Base-by-base conservation (phyloP, 2,329 filamentous ascomycete species). In the Nemania sp. region DNA sequence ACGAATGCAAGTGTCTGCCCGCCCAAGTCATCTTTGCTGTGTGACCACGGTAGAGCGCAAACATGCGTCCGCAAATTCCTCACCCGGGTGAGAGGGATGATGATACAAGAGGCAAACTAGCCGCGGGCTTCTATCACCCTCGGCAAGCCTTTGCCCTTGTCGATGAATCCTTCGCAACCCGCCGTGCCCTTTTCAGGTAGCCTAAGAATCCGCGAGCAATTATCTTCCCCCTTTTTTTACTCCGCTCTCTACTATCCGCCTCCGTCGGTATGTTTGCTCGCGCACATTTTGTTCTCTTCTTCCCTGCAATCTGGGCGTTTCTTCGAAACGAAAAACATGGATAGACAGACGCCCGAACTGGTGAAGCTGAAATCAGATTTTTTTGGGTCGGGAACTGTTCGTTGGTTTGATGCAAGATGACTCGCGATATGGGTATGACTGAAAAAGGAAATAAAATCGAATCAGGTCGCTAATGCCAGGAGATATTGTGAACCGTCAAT, bases 401-500 rank as follows among this genome's bases (percentile, higher is more conserved):
- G 64, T 64, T 57, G 62, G 59, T 64, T 64, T 60, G 64, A 71
- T 69, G 67, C 67, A 70, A 64, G 50, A 63, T 63, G 59, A 67
- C 64, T 68, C 68, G 71, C 72, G 66, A 60, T 71, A 67, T 69
- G 72, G 72, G 72, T 74, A 74, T 74, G 72, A 72, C 65, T 65
- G 66, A 72, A 72, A 65, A 70, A 71, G 70, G 64, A 67, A 64
- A 67, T 68, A 60, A 68, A 67, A 66, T 72, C 67, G 72, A 73
- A 76, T 73, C 71, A 75, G 75, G 75, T 78, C 78, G 78, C 78
- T 80, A 75, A 79, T 79, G 78, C 78, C 77, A 77, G 75, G 71
- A 78, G 75, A 77, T 78, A 73, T 74, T 69, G 74, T 72, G 72
- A 75, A 75, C 75, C 74, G 74, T 74, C 74, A 74, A 76, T 77